Percentiles rank a stretch among this genome's conserved stretches.
Evolutionary conservation across 345 rosid genomes (phyloP).

Genomic region (Dimocarpus longan): DNA sequence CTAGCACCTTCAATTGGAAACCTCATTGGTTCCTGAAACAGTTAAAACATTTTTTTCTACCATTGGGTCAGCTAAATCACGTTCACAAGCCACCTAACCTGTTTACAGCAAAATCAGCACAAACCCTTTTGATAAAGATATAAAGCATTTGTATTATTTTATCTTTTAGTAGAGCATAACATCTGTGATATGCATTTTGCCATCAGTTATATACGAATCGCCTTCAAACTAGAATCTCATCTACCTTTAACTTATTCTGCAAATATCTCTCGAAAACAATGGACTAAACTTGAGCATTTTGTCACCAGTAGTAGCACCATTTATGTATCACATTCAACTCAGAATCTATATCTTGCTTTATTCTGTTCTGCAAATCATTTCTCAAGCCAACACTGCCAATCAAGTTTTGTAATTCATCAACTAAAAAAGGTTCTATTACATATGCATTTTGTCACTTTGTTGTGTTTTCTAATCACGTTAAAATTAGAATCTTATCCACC

Average conservation of each 20-base stretch:
- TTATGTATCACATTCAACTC: slow-evolving; percentile 16
- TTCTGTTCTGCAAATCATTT: slow-evolving; percentile 14
- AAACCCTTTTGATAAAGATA: slow-evolving; percentile 8
- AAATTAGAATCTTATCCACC: slow-evolving; percentile 17
- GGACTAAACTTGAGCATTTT: slow-evolving; percentile 12
- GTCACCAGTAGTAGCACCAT: not conserved
- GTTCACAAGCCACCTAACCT: not conserved
- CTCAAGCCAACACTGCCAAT: not conserved
- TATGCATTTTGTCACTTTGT: slow-evolving; percentile 10
- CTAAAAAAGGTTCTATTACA: slow-evolving; percentile 5
- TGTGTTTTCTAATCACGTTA: not conserved
- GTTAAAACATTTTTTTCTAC: not conserved
- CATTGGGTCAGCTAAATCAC: not conserved
- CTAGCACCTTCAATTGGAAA: not conserved
- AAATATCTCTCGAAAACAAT: slow-evolving; percentile 1
- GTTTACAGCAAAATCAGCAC: slow-evolving; percentile 10
- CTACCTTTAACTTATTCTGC: slow-evolving; percentile 21
- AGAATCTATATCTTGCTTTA: slow-evolving; percentile 22
- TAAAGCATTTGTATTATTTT: slow-evolving; percentile 1
- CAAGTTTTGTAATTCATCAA: not conserved
- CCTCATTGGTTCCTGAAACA: not conserved
- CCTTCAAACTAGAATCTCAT: slow-evolving; percentile 32
- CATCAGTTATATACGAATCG: no score
- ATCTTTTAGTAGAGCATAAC: not conserved
- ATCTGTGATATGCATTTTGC: slow-evolving; percentile 18